Conservation (phyloP, 257 asterid genomes). For the Verbena officinalis region DNA sequence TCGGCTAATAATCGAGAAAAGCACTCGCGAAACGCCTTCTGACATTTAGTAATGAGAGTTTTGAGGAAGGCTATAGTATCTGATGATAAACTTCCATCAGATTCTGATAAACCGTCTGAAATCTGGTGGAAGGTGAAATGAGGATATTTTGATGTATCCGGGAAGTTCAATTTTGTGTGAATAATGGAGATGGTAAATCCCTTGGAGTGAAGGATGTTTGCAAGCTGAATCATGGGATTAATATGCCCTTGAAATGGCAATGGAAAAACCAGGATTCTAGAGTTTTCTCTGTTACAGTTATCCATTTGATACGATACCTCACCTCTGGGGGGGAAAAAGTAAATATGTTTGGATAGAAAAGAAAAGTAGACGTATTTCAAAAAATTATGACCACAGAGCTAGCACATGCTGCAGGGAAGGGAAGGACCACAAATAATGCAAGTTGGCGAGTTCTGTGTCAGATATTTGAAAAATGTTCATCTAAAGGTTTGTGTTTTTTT, state of each 20-base stretch:
- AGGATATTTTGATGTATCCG: constrained; percentile 41
- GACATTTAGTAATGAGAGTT: constrained; percentile 22
- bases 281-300: neutral
- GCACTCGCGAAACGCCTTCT: constrained; percentile 20
- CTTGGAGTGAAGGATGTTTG: constrained; percentile 44
- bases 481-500: no score
- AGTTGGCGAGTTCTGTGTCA: no score
- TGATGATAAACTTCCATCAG: neutral
- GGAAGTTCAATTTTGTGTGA: constrained; percentile 43
- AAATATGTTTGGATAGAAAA: no score
- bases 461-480: no score
- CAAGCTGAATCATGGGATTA: constrained; percentile 58
- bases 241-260: constrained; percentile 57
- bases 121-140: constrained; percentile 40
- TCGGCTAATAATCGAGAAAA: constrained; percentile 24
- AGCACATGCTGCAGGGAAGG: no score
- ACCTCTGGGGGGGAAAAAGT: neutral
- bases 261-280: constrained; percentile 39
- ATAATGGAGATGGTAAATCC: constrained; percentile 44
- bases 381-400: no score
- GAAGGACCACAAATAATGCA: no score
- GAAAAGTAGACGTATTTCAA: no score
- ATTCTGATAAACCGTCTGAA: constrained; percentile 28
- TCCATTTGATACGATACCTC: constrained; percentile 23
- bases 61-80: constrained; percentile 19